phyloP scores from a whole-genome alignment of 345 rosid genomes.

The Eucalyptus cladocalyx region DNA sequence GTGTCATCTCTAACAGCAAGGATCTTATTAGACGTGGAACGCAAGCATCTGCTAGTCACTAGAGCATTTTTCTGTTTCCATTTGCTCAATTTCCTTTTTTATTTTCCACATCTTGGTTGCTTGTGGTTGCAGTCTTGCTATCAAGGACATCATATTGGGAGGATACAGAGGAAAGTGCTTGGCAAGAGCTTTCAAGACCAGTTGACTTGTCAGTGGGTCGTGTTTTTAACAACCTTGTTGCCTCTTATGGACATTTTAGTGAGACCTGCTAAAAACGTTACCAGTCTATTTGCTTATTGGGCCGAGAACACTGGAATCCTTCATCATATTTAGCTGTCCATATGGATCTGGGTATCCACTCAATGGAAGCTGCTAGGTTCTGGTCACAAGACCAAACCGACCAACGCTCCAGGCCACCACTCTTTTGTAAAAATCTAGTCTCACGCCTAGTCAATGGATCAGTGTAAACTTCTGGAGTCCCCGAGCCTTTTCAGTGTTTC shows the following conservation, averaged over 20 bases:
- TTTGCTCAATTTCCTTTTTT: neutral
- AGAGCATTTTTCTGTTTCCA: neutral
- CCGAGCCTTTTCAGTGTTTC: neutral
- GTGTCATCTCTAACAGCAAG: neutral
- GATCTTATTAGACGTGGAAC: neutral
- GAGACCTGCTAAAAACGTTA: neutral
- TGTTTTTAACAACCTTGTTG: neutral
- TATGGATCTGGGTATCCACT: neutral
- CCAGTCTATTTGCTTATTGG: neutral
- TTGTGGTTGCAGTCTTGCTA: constrained; percentile 1
- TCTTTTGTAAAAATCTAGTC: neutral
- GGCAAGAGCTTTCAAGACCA: neutral
- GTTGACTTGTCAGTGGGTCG: neutral
- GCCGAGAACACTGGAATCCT: constrained; percentile 27
- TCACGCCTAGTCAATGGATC: neutral
- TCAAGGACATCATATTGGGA: constrained; percentile 20
- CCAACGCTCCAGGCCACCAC: neutral
- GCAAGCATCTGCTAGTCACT: neutral
- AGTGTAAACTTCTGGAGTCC: neutral
- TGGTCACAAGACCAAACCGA: neutral
- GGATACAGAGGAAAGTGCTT: constrained; percentile 24
- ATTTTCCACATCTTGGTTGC: neutral
- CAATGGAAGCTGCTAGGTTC: neutral
- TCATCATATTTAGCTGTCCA: neutral
- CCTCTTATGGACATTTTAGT: neutral